Percentiles rank a stretch among this genome's conserved stretches.
Evolutionary conservation across 2,329 filamentous ascomycete genomes (phyloP).

Genomic region (Phaeophleospora eucalypticola): DNA sequence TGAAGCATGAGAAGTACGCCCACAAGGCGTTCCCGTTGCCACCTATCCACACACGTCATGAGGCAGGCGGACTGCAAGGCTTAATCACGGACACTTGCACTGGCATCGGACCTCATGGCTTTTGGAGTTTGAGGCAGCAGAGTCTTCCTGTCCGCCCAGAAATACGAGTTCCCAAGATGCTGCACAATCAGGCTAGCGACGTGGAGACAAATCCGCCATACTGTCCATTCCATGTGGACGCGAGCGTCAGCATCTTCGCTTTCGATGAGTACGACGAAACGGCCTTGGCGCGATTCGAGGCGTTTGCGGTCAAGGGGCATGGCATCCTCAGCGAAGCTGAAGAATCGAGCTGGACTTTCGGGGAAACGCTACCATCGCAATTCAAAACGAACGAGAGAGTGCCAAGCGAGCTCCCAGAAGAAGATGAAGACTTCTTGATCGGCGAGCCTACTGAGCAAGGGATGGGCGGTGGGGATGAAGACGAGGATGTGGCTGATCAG

Average conservation of each 20-base stretch:
- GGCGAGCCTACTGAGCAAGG: slow-evolving; percentile 1
- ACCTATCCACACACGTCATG: slow-evolving; percentile 17
- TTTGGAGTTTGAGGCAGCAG: slow-evolving; percentile 41
- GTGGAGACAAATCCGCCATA: slow-evolving; percentile 87
- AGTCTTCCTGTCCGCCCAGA: too few species aligned
- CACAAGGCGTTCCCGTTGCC: slow-evolving; percentile 25
- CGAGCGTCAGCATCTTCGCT: slow-evolving; percentile 72
- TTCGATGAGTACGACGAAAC: slow-evolving; percentile 41
- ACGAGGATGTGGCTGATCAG: slow-evolving; percentile 20
- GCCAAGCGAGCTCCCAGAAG: slow-evolving; percentile 4
- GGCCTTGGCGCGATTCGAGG: slow-evolving; percentile 2
- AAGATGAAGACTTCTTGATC: slow-evolving; percentile 6
- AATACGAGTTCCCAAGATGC: neutral
- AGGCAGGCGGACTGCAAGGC: slow-evolving; percentile 4
- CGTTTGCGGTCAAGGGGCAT: slow-evolving; percentile 23
- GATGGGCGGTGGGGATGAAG: slow-evolving; percentile 12
- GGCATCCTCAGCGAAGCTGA: slow-evolving; percentile 11
- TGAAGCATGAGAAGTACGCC: slow-evolving; percentile 29
- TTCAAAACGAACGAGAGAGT: slow-evolving; percentile 28
- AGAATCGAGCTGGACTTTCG: slow-evolving; percentile 28
- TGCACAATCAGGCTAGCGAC: slow-evolving; percentile 14
- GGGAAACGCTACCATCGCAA: slow-evolving; percentile 25
- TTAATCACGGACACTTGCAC: slow-evolving; percentile 19
- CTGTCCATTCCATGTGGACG: slow-evolving; percentile 91
- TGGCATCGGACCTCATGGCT: slow-evolving; percentile 32